These are phyloP conservation scores for Pholiota molesta DNA, from an alignment of 768 basidiomycete species.

Conservation along the genomic window DNA sequence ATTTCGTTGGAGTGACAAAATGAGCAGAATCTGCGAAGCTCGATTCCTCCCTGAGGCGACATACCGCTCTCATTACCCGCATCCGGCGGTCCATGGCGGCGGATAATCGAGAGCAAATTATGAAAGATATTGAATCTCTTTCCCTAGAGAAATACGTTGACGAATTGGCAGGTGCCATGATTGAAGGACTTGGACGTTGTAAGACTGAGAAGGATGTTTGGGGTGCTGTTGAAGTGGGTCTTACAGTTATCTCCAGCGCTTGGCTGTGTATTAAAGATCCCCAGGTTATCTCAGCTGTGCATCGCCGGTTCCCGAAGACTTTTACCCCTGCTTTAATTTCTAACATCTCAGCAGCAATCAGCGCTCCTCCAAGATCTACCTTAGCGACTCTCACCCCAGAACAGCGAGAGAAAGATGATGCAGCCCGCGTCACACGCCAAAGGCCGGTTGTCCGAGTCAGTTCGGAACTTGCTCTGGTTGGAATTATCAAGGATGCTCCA, in stretches of 20 bases:
- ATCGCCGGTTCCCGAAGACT: constrained; percentile 79
- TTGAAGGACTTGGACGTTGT: constrained; percentile 85
- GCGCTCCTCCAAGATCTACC: constrained; percentile 58
- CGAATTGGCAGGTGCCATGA: constrained; percentile 84
- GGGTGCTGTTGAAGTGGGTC: constrained; percentile 86
- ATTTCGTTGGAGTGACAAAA: constrained; percentile 9
- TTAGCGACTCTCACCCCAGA: constrained; percentile 65
- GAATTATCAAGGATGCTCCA: constrained; percentile 75
- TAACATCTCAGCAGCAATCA: constrained; percentile 57
- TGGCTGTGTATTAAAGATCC: constrained; percentile 7
- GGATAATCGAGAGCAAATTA: constrained; percentile 82
- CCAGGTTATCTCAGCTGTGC: constrained; percentile 87
- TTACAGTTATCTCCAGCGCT: not conserved
- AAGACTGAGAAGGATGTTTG: constrained; percentile 93
- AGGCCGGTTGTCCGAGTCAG: constrained; percentile 86
- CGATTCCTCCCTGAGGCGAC: constrained; percentile 94
- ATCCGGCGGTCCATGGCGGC: constrained; percentile 84
- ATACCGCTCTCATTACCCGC: constrained; percentile 94
- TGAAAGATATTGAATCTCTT: constrained; percentile 91
- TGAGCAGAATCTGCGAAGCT: constrained; percentile 69
- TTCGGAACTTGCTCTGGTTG: constrained; percentile 88
- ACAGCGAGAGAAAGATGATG: constrained; percentile 93
- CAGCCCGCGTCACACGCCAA: constrained; percentile 75
- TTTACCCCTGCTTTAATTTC: constrained; percentile 78
- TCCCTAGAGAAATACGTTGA: constrained; percentile 96